Evolutionary conservation across 306 rosid genomes (phyloP).

Genomic region (Macrotyloma uniflorum): DNA sequence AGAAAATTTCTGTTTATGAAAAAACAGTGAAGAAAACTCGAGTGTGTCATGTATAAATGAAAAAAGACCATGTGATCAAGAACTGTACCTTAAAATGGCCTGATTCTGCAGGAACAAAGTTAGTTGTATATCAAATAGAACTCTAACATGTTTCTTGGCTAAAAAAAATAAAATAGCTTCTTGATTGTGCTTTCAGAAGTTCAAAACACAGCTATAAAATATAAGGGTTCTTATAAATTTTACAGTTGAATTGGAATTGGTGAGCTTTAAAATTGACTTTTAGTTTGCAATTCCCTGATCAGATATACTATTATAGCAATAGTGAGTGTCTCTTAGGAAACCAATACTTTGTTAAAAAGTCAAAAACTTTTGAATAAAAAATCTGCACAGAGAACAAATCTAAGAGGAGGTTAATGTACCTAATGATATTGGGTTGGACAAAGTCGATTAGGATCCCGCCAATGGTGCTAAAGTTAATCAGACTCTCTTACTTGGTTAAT

Average conservation of each 20-base stretch:
- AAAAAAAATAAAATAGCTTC: not conserved
- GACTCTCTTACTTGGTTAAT: not conserved
- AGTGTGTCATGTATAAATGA: no score
- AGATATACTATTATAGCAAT: not conserved
- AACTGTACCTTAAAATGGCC: no score
- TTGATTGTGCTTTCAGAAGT: not conserved
- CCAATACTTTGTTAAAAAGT: not conserved
- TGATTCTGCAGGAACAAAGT: no score
- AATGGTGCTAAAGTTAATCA: not conserved
- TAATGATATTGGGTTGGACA: conserved; percentile 22
- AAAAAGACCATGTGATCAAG: no score
- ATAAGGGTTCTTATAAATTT: not conserved
- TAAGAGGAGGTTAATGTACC: not conserved
- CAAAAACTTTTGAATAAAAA: not conserved
- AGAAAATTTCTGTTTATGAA: no score
- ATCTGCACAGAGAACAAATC: not conserved
- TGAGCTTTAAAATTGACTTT: not conserved
- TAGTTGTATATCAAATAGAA: no score
- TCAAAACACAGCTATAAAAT: not conserved
- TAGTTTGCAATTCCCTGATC: not conserved
- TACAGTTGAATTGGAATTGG: not conserved
- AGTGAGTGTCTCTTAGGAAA: not conserved
- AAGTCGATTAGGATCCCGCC: not conserved
- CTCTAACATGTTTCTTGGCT: no score
- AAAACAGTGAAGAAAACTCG: no score